Evolutionary conservation across 2,329 filamentous ascomycete genomes (phyloP), one percentile per base, ranked within the genome.

Genomic region (Pyricularia sp.): DNA sequence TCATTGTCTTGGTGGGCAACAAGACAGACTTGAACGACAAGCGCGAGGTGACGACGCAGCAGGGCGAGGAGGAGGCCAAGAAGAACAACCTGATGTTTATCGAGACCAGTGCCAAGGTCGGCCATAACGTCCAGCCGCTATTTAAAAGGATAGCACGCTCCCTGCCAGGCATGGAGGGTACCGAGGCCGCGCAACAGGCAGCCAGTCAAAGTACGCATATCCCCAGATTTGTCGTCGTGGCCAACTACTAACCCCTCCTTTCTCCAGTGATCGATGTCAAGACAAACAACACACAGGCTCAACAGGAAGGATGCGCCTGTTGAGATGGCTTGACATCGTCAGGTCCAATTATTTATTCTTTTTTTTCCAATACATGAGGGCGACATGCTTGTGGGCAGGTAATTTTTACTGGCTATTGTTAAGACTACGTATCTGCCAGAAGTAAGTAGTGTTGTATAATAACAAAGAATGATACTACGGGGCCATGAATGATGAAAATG

Each of bases 1-100:
- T 99, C 76, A 98, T 99, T 76, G 95, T 99, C 65, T 83, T 99
- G 65, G 96, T 99, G 58, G 95, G 95, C 73, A 99, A 99, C 85
- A 99, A 99, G 89, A 99, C 95, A 64, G 95, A 99, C 85, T 81
- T 99, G 79, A 97, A 95, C 80, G 95, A 99, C 80, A 98, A 97
- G 86, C 88, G 95, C 69, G 94, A 99, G 81, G 95, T 99, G 71
- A 99, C 94, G 61, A 96, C 93, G 50, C 90, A 92, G 77, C 94
- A 98, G 80, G 95, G 95, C 70, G 95, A 99, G 80, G 95, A 98
- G 75, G 95, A 99, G 82, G 94, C 94, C 63, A 97, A 97, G 87
- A 94, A 94, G 85, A 94, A 97, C 80, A 95, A 95, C 73, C 84
- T 97, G 73, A 97, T 99, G 92, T 99, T 99, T 77, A 95, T 99